Base-by-base conservation (phyloP, 2,329 filamentous ascomycete species). In the Cercospora sp. region DNA sequence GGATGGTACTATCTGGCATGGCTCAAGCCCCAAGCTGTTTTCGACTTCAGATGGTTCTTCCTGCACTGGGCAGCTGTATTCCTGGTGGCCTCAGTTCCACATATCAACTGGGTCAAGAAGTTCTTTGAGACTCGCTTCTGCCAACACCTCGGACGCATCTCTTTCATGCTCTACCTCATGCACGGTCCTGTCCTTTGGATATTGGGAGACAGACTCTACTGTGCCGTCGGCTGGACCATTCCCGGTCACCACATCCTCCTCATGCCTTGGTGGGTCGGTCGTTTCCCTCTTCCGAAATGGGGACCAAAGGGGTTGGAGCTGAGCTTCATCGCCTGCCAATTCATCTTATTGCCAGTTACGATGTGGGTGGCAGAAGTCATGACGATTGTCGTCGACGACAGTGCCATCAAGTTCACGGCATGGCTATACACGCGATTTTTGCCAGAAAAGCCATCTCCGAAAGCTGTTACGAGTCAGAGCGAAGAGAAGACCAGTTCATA, bases 201-300 rank as follows among this genome's bases (percentile, higher is more conserved):
- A 0, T 63, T 90, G 1, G 89, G 88, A 3, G 88, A 91, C 74
- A 81, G 89, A 45, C 26, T 92, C 1, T 91, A 91, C 77, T 82
- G 85, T 5, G 86, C 87, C 7, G 82, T 83, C 0, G 89, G 90
- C 9, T 89, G 85, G 81, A 74, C 79, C 3, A 83, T 84, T 57
- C 79, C 82, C 1, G 78, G 81, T 13, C 62, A 65, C 10, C 84
- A 89, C 69, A 75, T 81, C 30, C 74, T 83, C n/a, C 79, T 83
- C 40, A 83, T 90, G 32, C 82, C 85, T 0, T 77, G 81, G 3
- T 90, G 89, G 87, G 81, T 85, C 24, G 82, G 89, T 74, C 80
- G 80, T 26, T 81, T 90, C 28, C 83, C 85, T 2, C 90, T 61
- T 82, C 88, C 32, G 10, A 85, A 79, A 68, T 75, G 74, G 16